Evolutionary conservation across 208 protist species (phyloP), one percentile per base, ranked within the genome.

Genomic region (Trypanosoma scelopori): DNA sequence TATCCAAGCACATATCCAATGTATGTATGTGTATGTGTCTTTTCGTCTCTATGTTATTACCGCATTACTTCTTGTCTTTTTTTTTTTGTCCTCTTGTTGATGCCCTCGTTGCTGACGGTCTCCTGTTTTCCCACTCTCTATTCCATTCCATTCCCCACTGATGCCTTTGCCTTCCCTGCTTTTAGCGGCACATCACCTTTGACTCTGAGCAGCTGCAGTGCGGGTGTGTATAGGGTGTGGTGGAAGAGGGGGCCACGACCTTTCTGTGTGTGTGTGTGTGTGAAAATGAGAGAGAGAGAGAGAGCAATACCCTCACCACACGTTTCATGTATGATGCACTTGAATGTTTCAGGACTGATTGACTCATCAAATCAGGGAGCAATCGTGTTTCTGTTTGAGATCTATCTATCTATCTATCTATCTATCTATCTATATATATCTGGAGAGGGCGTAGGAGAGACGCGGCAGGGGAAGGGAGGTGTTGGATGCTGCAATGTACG

Each of bases 321-420:
- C 52, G 20, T 43, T 53, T 35, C 35, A 70, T 70, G 64, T 70
- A 70, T 70, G 28, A 41, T 55, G 51, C 18, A 62, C 23, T 70
- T 61, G 30, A 37, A 70, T 70, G 64, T 70, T 70, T 45, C 43
- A 68, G 43, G 20, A 68, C 20, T 53, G 42, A 68, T 27, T 11
- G 48, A 68, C 43, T 55, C 6, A 51, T n/a, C 20, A 23, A 45
- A 3, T n/a, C 22, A 11, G 32, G 3, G 32, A 37, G n/a, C 32
- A 37, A 37, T 9, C 32, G 9, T 37, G 5, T 9, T 9, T 37
- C 32, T 37, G 5, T 9, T 37, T 37, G 32, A 37, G 32, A 9
- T 3, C 3, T 37, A 48, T 12, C 2, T 48, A 48, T 48, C 4
- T 15, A 48, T 48, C 4, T 18, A 48, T 48, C n/a, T n/a, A 9